Evolutionary conservation across 176 grass and related monocot species (phyloP), one percentile per base, ranked within the genome.

Genomic region (Musa beccarii): DNA sequence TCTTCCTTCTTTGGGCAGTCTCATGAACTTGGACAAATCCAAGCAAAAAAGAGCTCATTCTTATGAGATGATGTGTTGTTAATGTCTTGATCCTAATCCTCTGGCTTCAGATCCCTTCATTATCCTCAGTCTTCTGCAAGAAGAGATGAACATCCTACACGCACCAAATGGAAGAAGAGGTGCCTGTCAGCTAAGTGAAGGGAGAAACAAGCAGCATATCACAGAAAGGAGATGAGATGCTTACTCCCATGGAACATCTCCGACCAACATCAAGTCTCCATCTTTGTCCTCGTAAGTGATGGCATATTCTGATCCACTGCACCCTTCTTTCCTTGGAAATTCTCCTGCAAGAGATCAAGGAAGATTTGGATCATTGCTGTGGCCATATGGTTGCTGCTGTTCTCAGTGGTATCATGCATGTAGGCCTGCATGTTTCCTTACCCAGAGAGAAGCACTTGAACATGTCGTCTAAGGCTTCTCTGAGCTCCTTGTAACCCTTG

Each of bases 181-280:
- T 57, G 49, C n/a, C 10, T 64, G 57, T 8, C 57, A 62, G 20
- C 17, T 62, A n/a, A 62, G 15, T 17, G 20, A 62, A 19, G 15
- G 57, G 7, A 62, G 16, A 17, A 57, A 17, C 11, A 8, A 69
- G 29, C 12, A 49, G 10, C 29, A 71, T 51, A 71, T 71, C 19
- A 20, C 49, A 69, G 54, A 11, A 8, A 10, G 20, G 10, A 72
- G 13, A 16, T 66, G n/a, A 22, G 84, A 79, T 21, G 84, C 92
- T 96, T 92, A 96, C 93, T 83, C 87, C 93, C 93, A 96, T 65
- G 93, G 93, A 62, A 96, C 93, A 73, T 96, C 92, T 66, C 93
- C 93, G 1, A 81, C 85, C 13, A 96, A 84, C 93, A 96, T 96
- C 76, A 89, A 89, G 78, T 96, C 89, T 2, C 93, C 89, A 72